Percentiles rank a stretch among this genome's conserved stretches.
phyloP scores from a whole-genome alignment of 192 early-diverging fungal species.

The Gaertneriomyces sp. region DNA sequence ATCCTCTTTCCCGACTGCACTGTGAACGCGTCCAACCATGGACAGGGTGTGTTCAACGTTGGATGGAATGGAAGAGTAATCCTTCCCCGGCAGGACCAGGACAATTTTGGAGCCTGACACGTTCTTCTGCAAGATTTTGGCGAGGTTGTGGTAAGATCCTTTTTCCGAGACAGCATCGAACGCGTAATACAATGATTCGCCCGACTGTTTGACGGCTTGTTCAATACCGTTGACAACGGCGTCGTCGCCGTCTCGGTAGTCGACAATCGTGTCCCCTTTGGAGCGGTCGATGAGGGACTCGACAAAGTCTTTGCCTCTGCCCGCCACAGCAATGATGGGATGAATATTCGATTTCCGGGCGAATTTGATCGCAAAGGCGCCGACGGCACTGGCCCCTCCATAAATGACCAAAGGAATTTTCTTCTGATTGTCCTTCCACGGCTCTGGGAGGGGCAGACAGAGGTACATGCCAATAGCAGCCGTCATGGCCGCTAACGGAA shows the following conservation, averaged over 20 bases:
- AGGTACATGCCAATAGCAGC: not conserved
- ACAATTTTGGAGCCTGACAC: no score
- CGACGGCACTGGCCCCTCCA: not conserved
- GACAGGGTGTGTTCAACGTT: no score
- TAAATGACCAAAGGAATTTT: not conserved
- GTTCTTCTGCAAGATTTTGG: no score
- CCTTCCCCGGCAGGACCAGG: no score
- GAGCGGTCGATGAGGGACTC: not conserved
- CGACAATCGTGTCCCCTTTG: conserved; percentile 2
- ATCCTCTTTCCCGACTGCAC: no score
- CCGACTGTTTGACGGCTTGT: not conserved
- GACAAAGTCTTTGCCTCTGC: not conserved
- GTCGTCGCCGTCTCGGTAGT: conserved; percentile 1
- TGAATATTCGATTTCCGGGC: not conserved
- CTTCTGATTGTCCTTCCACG: not conserved
- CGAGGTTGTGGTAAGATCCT: not conserved
- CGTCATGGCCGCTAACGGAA: conserved; percentile 2
- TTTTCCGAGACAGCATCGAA: not conserved
- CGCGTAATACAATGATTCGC: not conserved
- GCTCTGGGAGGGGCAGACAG: not conserved
- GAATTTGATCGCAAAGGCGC: conserved; percentile 2
- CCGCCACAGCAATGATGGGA: conserved; percentile 8
- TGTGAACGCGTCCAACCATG: no score
- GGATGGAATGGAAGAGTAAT: no score
- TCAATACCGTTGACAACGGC: not conserved